A percentile compares a stretch with the other conserved stretches of the same genome.
These are phyloP conservation scores for Fusarium staphyleae DNA, from an alignment of 2,329 filamentous ascomycete genomes.

Conservation along the genomic window DNA sequence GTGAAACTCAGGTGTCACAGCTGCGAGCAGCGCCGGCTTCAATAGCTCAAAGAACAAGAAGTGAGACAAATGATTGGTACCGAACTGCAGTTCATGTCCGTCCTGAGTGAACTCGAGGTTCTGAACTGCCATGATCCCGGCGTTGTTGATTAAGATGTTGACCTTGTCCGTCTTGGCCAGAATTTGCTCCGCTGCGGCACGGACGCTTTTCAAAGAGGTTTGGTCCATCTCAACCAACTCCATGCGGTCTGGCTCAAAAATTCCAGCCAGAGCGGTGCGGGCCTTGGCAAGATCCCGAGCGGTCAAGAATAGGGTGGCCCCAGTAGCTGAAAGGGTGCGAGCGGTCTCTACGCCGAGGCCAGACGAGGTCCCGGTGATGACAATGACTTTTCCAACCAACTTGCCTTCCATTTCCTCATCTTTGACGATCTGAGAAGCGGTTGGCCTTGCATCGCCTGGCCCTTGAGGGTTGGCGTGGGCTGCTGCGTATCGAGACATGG, in stretches of 20 bases:
- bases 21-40: slow-evolving; percentile 51
- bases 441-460: slow-evolving; percentile 47
- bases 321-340: slow-evolving; percentile 51
- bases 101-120: slow-evolving; percentile 14
- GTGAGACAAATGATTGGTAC: slow-evolving; percentile 39
- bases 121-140: slow-evolving; percentile 37
- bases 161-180: slow-evolving; percentile 17
- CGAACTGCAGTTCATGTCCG: slow-evolving; percentile 41
- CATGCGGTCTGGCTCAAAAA: slow-evolving; percentile 25
- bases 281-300: slow-evolving; percentile 33
- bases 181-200: slow-evolving; percentile 29
- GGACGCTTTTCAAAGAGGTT: slow-evolving; percentile 32
- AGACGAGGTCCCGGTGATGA: slow-evolving; percentile 53
- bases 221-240: slow-evolving; percentile 35
- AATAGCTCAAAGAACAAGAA: slow-evolving; percentile 48
- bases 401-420: slow-evolving; percentile 46
- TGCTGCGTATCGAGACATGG: slow-evolving; percentile 1
- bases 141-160: slow-evolving; percentile 32
- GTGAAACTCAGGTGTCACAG: slow-evolving; percentile 47
- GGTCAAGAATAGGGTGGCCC: slow-evolving; percentile 34
- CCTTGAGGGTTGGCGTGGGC: slow-evolving; percentile 1
- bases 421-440: slow-evolving; percentile 48
- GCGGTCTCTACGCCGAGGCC: slow-evolving; percentile 55
- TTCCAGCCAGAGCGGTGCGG: slow-evolving; percentile 5
- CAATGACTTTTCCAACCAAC: slow-evolving; percentile 44